A percentile compares a stretch with the other conserved stretches of the same genome.
Evolutionary conservation across 108 stramenopile species (phyloP).

Genomic region (Discostella stelligeroides): DNA sequence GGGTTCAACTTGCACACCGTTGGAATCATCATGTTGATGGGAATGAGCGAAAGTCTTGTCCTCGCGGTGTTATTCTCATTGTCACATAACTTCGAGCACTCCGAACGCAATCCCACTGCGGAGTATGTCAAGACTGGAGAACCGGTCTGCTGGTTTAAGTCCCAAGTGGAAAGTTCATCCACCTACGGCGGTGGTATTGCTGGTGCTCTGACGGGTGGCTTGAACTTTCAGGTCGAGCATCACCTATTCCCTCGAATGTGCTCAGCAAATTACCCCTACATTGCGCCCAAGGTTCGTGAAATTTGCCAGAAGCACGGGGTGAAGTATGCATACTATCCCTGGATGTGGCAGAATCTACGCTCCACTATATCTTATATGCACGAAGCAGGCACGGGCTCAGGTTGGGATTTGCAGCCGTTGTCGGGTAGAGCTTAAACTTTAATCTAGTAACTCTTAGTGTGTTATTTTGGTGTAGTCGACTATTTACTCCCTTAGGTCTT

Average conservation of each 20-base stretch:
- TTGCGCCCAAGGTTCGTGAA: constrained; percentile 94
- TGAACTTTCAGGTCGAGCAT: constrained; percentile 96
- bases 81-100: constrained; percentile 93
- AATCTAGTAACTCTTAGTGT: neutral
- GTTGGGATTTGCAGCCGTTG: constrained; percentile 67
- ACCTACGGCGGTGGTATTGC: constrained; percentile 91
- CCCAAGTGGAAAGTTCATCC: constrained; percentile 88
- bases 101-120: constrained; percentile 80
- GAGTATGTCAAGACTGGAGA: constrained; percentile 58
- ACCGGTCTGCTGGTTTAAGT: constrained; percentile 88
- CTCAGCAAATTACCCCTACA: constrained; percentile 95
- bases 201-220: constrained; percentile 86
- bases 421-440: constrained; percentile 47
- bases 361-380: constrained; percentile 86
- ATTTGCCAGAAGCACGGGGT: constrained; percentile 94
- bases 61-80: constrained; percentile 85
- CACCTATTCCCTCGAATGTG: constrained; percentile 93
- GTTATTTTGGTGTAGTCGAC: too few species aligned
- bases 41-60: constrained; percentile 68
- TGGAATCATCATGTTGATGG: constrained; percentile 79
- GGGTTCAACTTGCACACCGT: constrained; percentile 32
- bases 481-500: too few species aligned
- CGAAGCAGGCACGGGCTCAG: constrained; percentile 70
- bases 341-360: constrained; percentile 76
- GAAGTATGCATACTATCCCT: constrained; percentile 88